Evolutionary conservation across 2,329 filamentous ascomycete genomes (phyloP), one percentile per base, ranked within the genome.

Genomic region (Stachybotrys echinatus): DNA sequence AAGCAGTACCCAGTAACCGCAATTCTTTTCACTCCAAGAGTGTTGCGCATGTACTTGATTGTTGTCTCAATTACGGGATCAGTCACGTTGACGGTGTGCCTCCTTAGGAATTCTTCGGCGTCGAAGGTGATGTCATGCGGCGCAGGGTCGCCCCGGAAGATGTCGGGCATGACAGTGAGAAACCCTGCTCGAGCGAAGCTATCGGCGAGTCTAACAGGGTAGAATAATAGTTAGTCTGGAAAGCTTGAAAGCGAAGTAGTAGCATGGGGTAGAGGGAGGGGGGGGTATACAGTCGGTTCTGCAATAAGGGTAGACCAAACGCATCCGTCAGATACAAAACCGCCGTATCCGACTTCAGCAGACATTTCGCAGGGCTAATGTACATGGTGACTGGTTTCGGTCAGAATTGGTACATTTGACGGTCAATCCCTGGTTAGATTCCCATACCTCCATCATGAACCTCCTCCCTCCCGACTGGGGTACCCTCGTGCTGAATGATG

Each of bases 1-100:
- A 79, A 85, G 61, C 82, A 85, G 61, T 84, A 85, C 0, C 81
- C 81, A 0, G 77, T 74, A 0, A 71, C 73, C 2, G 71, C 79
- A 42, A 85, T 65, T 23, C 66, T 72, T 40, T 72, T 67, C 20
- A 75, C 68, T 14, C 74, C 72, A 5, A 74, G 65, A 23, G 67
- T 63, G 8, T 20, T 23, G 12, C 22, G 19, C 17, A 45, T 49
- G 37, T 54, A 58, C 14, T 45, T 44, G 22, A 57, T 45, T 18
- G 51, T 49, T n/a, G 50, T 48, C 37, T 52, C 48, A 39, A 61
- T 54, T 47, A 56, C 55, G 44, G 58, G 50, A 48, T 61, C 58
- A 14, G 53, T 51, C 17, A 44, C 27, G 46, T 56, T 55, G 39
- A 49, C 48, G 34, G 40, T 48, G 51, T 61, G 57, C 17, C 46